Evolutionary conservation across 1,139 yeast species (phyloP).

Genomic region (Lodderomyces theae): DNA sequence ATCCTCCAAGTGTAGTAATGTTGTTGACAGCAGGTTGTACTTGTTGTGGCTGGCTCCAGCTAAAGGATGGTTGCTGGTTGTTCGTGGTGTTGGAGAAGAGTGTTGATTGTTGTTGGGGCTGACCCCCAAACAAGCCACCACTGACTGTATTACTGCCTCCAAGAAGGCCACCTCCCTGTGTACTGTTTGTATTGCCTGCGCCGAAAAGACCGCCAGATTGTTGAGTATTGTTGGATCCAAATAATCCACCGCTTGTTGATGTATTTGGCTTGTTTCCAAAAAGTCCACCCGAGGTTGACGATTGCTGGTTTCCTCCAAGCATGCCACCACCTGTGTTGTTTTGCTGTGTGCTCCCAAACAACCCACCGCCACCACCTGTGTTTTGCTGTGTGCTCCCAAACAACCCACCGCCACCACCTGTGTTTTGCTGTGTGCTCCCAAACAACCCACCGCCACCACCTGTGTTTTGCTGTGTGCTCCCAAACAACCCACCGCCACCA

Average conservation of each 20-base stretch:
- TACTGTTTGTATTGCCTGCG: slow-evolving; percentile 6
- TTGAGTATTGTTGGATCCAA: slow-evolving; percentile 9
- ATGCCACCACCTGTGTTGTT: slow-evolving; percentile 13
- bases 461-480: slow-evolving; percentile 12
- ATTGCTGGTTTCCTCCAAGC: slow-evolving; percentile 13
- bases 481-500: slow-evolving; percentile 27
- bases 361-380: slow-evolving; percentile 17
- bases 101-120: slow-evolving; percentile 14
- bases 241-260: slow-evolving; percentile 9
- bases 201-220: slow-evolving; percentile 17
- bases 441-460: slow-evolving; percentile 23
- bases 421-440: slow-evolving; percentile 17
- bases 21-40: slow-evolving; percentile 5
- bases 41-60: slow-evolving; percentile 24
- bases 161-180: slow-evolving; percentile 11
- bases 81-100: slow-evolving; percentile 20
- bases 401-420: slow-evolving; percentile 10
- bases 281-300: slow-evolving; percentile 12
- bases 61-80: slow-evolving; percentile 31
- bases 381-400: slow-evolving; percentile 8
- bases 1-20: slow-evolving; percentile 6
- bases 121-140: slow-evolving; percentile 17
- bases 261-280: slow-evolving; percentile 10
- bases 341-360: slow-evolving; percentile 22
- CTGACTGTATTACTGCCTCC: slow-evolving; percentile 9